Evolutionary conservation across 2,329 filamentous ascomycete genomes (phyloP).

Genomic region (Dichotomopilus funicola): DNA sequence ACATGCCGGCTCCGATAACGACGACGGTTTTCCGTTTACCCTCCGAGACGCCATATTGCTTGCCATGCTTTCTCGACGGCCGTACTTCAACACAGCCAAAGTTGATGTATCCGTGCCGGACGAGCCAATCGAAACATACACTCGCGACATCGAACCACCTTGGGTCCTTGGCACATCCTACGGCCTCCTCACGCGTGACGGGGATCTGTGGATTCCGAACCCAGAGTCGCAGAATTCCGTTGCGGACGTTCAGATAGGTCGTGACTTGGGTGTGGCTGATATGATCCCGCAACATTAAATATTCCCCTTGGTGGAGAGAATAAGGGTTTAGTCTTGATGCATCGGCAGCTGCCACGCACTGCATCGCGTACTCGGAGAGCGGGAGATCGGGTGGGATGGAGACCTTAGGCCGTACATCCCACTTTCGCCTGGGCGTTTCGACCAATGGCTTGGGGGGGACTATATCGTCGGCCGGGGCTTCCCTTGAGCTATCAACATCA

Average conservation of each 20-base stretch:
- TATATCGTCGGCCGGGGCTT: slow-evolving; percentile 19
- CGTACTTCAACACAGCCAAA: slow-evolving; percentile 83
- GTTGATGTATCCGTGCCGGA: slow-evolving; percentile 90
- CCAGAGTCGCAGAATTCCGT: slow-evolving; percentile 89
- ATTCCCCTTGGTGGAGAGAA: slow-evolving; percentile 77
- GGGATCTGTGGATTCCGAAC: slow-evolving; percentile 74
- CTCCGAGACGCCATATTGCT: slow-evolving; percentile 29
- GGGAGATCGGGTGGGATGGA: slow-evolving; percentile 75
- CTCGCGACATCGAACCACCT: slow-evolving; percentile 86
- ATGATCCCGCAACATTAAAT: slow-evolving; percentile 69
- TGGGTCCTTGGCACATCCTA: slow-evolving; percentile 80
- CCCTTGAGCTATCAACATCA: slow-evolving; percentile 38
- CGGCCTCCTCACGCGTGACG: slow-evolving; percentile 76
- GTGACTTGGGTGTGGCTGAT: slow-evolving; percentile 87
- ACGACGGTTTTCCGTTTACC: slow-evolving; percentile 65
- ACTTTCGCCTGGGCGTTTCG: slow-evolving; percentile 32
- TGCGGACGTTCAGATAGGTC: slow-evolving; percentile 91
- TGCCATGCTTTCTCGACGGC: slow-evolving; percentile 37
- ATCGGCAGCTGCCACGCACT: slow-evolving; percentile 85
- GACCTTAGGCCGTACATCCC: slow-evolving; percentile 65
- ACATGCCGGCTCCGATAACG: slow-evolving; percentile 89
- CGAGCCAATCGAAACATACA: slow-evolving; percentile 86
- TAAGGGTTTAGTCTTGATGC: slow-evolving; percentile 86
- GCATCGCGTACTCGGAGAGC: slow-evolving; percentile 73
- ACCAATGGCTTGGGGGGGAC: slow-evolving; percentile 12